phyloP scores from a whole-genome alignment of 2,329 filamentous ascomycete species.

The Ambrosiella xylebori region DNA sequence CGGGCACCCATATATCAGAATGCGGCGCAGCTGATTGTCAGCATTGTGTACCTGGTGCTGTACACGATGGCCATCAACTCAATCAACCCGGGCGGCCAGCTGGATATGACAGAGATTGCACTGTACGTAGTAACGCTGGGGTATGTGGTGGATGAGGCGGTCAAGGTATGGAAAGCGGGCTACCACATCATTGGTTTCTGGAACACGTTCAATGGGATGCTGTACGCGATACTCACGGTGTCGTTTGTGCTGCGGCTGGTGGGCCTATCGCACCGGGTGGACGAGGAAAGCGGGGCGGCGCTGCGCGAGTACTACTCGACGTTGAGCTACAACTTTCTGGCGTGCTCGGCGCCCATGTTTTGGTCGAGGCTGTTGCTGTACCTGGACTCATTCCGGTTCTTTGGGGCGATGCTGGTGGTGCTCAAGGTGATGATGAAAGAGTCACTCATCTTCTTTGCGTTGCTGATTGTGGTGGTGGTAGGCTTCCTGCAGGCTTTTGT shows the following conservation, averaged over 20 bases:
- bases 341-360: slow-evolving; percentile 89
- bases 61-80: slow-evolving; percentile 91
- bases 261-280: slow-evolving; percentile 46
- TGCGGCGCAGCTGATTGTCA: slow-evolving; percentile 68
- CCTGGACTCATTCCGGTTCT: slow-evolving; percentile 85
- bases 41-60: slow-evolving; percentile 62
- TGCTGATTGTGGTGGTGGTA: slow-evolving; percentile 66
- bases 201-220: slow-evolving; percentile 80
- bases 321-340: slow-evolving; percentile 83
- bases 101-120: slow-evolving; percentile 68
- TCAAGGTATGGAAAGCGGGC: slow-evolving; percentile 90
- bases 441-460: slow-evolving; percentile 87
- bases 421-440: slow-evolving; percentile 91
- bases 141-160: slow-evolving; percentile 72
- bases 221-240: slow-evolving; percentile 63
- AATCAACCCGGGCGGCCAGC: slow-evolving; percentile 66
- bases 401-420: slow-evolving; percentile 94
- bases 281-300: slow-evolving; percentile 15
- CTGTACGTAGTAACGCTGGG: slow-evolving; percentile 85
- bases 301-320: slow-evolving; percentile 49
- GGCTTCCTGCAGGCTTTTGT: slow-evolving; percentile 90
- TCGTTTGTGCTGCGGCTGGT: slow-evolving; percentile 68
- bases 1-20: slow-evolving; percentile 87
- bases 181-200: slow-evolving; percentile 85
- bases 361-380: slow-evolving; percentile 88